Base-by-base conservation (phyloP, 202 grass and related monocot species). In the Cymbopogon flexuosus region DNA sequence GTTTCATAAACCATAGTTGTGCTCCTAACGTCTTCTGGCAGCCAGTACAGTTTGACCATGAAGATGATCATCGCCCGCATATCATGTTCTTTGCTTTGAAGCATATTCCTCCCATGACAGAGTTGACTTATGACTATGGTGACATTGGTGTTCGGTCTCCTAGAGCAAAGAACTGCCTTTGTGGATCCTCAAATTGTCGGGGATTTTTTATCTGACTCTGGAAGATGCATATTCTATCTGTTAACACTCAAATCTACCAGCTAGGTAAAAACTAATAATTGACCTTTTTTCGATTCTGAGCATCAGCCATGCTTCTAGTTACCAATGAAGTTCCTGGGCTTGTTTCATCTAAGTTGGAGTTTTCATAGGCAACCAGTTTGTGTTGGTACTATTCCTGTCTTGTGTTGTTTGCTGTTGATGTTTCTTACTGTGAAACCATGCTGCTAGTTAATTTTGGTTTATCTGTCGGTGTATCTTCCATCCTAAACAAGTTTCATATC, bases 1-100 rank as follows among this genome's bases (percentile, higher is more conserved):
- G 92, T 64, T 94, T 94, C 74, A 91, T 94, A 80, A 94, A 94
- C 80, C 89, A 94, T 73, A 91, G 92, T 83, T 94, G 92, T 36
- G 65, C 84, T 70, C 89, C 92, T 67, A 94, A 91, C 68, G 57
- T 84, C 67, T 84, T 94, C 76, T 94, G 92, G 89, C 92, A 94
- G 13, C 86, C 89, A 62, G 86, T 94, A 72, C 87, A 89, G 23
- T 90, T 86, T 87, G 86, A 94, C 72, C 84, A 91, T 83, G 80
- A 65, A 72, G 89, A 91, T 57, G 81, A 85, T 36, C 46, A 31
- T 19, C 69, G 65, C 36, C 88, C 88, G 0, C 91, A 93, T 81
- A 90, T 93, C 61, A 93, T 93, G 91, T 90, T 93, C 56, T 93
- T 93, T 73, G 87, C 91, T 45, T 46, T 93, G 62, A 93, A 93